Base-by-base conservation (phyloP, 2,329 filamentous ascomycete species). In the Ramularia collo-cygni region DNA sequence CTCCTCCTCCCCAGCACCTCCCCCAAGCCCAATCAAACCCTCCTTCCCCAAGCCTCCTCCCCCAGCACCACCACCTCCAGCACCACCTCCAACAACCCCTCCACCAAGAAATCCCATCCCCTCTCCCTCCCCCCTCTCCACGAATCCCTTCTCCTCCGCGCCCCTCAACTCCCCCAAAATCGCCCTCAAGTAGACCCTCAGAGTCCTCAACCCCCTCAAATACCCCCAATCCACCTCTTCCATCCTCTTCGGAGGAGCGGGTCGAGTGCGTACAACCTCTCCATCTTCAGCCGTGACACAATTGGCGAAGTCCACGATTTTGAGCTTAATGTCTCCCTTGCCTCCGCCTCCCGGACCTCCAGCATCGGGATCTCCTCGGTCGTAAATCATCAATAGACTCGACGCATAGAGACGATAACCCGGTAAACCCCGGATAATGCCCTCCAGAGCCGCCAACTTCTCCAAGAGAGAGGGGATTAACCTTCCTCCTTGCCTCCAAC, bases 301-400 rank as follows among this genome's bases (percentile, higher is more conserved):
- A 61, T 98, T 98, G 48, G 92, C 92, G 67, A 98, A 98, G 64
- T 98, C 92, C 42, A 95, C 90, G 62, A 98, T 93, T 65, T 95
- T 95, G 66, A 98, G 81, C 62, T 95, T 85, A 58, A 94, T 89
- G 50, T 59, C 53, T 7, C 46, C 48, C 30, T 46, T 41, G 4
- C 31, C 36, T 21, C 48, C 41, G 24, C 38, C 36, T 13, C 13
- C 4, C 13, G 33, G 15, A 64, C 68, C 52, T 47, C 74, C 59
- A 48, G 67, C 69, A 61, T 74, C 69, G 3, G 71, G 63, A 13
- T 75, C 70, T 44, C 82, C 87, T n/a, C 87, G 90, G 58, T 98
- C 92, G 57, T 98, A 98, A 43, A 95, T 83, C 75, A 98, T 89
- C 21, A 98, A 74, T 28, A 98, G 72, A 60, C 89, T 95, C 37